Conservation (phyloP, 306 rosid genomes). For the Quercus rubra region DNA sequence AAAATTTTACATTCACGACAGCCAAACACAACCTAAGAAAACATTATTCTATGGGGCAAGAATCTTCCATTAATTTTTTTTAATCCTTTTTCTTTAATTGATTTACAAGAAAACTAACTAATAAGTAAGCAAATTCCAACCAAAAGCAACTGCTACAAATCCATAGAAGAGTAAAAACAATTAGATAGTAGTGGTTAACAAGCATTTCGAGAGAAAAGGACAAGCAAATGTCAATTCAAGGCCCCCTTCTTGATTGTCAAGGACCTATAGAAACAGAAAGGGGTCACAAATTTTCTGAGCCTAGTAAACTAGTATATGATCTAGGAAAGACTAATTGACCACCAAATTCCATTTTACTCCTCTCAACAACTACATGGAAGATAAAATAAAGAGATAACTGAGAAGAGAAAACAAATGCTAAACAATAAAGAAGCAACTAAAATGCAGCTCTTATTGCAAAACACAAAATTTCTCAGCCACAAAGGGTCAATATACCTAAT, state of each 20-base stretch:
- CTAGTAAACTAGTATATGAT: neutral
- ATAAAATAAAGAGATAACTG: too few relatives aligned
- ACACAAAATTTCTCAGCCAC: too few relatives aligned
- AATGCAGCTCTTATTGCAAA: too few relatives aligned
- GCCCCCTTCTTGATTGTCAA: neutral
- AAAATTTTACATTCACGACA: too few relatives aligned
- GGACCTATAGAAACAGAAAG: neutral
- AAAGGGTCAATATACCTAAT: neutral
- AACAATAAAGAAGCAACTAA: too few relatives aligned
- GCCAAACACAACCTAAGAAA: too few relatives aligned
- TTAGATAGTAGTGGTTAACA: neutral
- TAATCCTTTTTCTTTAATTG: neutral
- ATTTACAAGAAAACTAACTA: neutral
- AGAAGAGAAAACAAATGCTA: too few relatives aligned
- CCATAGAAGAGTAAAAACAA: neutral
- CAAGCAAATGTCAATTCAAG: neutral
- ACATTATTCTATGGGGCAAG: too few relatives aligned
- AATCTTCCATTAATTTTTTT: too few relatives aligned
- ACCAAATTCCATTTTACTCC: neutral
- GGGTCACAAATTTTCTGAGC: neutral
- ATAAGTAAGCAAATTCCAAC: neutral
- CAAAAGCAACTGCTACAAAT: neutral
- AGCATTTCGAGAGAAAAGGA: neutral
- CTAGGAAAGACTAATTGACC: neutral
- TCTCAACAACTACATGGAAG: too few relatives aligned